Evolutionary conservation across 257 asterid species (phyloP).

Genomic region (Linderniella brevidens): DNA sequence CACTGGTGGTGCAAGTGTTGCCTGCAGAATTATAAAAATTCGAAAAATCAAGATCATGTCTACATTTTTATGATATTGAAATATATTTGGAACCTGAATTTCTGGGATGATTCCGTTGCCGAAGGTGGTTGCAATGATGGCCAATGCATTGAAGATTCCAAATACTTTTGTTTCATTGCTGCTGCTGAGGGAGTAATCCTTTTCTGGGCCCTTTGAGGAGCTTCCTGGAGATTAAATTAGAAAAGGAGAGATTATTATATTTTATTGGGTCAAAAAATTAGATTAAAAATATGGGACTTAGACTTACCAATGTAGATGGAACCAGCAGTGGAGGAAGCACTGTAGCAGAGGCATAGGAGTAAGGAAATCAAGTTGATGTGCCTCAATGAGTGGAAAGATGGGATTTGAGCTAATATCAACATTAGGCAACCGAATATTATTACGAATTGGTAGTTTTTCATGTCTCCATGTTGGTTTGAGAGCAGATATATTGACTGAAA

Average conservation of each 20-base stretch:
- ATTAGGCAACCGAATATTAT: conserved; percentile 63
- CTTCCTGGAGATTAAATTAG: conserved; percentile 24
- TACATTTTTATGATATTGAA: not conserved
- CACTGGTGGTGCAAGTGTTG: conserved; percentile 79
- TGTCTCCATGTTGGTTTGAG: conserved; percentile 38
- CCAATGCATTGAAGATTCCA: conserved; percentile 60
- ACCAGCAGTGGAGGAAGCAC: conserved; percentile 74
- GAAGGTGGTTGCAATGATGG: conserved; percentile 77
- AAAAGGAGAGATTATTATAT: not conserved
- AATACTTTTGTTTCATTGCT: conserved; percentile 31
- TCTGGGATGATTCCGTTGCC: conserved; percentile 95
- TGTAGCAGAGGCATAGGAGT: conserved; percentile 49
- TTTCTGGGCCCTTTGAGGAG: conserved; percentile 55
- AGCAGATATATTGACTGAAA: conserved; percentile 54
- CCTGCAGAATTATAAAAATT: conserved; percentile 20
- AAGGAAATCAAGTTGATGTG: conserved; percentile 73
- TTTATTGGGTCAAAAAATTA: too few species aligned
- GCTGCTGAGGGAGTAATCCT: conserved; percentile 37
- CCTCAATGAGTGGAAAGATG: conserved; percentile 90
- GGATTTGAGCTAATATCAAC: conserved; percentile 78
- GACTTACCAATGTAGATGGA: conserved; percentile 61
- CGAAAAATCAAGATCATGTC: not conserved
- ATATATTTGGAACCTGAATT: conserved; percentile 35
- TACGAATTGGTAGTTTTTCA: conserved; percentile 52
- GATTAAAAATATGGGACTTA: not conserved